phyloP scores from a whole-genome alignment of 805 yeast species.

The Tetrapisispora fleetii region DNA sequence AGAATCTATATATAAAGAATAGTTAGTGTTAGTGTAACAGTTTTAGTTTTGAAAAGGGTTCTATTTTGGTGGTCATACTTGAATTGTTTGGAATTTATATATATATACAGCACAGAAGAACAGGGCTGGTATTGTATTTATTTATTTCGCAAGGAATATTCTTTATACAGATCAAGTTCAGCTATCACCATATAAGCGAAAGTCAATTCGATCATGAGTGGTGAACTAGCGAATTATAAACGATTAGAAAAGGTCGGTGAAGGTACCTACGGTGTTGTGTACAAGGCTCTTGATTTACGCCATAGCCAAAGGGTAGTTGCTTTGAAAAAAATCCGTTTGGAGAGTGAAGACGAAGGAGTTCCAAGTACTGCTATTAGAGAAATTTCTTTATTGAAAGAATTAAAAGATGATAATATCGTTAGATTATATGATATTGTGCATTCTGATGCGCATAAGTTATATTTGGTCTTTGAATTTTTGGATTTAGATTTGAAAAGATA shows the following conservation, averaged over 20 bases:
- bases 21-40: too few relatives aligned
- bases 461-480: slow-evolving; percentile 86
- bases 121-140: too few relatives aligned
- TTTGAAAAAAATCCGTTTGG: slow-evolving; percentile 85
- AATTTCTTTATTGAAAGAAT: slow-evolving; percentile 88
- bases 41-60: too few relatives aligned
- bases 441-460: slow-evolving; percentile 82
- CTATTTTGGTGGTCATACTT: too few relatives aligned
- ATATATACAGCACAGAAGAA: too few relatives aligned
- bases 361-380: slow-evolving; percentile 97
- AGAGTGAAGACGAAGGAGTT: slow-evolving; percentile 90
- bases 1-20: too few relatives aligned
- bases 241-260: slow-evolving; percentile 95
- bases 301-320: slow-evolving; percentile 83
- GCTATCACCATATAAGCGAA: too few relatives aligned
- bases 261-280: slow-evolving; percentile 97
- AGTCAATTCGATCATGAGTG: slow-evolving; percentile 40
- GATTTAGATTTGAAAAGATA: slow-evolving; percentile 89
- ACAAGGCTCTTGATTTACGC: slow-evolving; percentile 80
- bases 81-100: too few relatives aligned
- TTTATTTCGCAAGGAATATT: too few relatives aligned
- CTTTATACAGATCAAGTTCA: too few relatives aligned
- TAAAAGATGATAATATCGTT: slow-evolving; percentile 86
- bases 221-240: slow-evolving; percentile 83
- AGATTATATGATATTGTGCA: slow-evolving; percentile 91